Evolutionary conservation across 2,329 filamentous ascomycete genomes (phyloP).

Genomic region (Stagonosporopsis vannaccii): DNA sequence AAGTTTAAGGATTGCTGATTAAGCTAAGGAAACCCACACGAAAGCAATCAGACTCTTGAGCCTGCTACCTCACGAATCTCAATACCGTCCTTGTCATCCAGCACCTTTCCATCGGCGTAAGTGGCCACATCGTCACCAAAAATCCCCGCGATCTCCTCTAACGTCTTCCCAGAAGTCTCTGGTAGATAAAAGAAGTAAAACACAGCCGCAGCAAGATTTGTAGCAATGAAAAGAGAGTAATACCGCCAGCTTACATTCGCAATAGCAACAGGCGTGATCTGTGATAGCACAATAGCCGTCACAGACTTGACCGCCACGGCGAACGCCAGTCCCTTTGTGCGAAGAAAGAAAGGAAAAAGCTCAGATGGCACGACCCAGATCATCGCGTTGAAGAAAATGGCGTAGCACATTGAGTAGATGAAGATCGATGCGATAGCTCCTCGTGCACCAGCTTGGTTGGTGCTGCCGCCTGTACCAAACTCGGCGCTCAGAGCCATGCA

Average conservation of each 20-base stretch:
- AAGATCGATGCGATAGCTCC: neutral
- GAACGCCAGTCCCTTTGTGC: neutral
- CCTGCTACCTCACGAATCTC: neutral
- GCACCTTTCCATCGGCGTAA: neutral
- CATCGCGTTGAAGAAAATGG: neutral
- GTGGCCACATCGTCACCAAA: neutral
- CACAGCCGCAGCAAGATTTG: neutral
- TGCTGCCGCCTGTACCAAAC: neutral
- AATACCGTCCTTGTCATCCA: neutral
- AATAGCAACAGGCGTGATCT: neutral
- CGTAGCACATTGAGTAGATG: neutral
- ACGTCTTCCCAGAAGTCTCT: neutral
- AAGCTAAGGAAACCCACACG: neutral
- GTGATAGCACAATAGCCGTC: neutral
- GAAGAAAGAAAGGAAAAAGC: neutral
- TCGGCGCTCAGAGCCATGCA: neutral
- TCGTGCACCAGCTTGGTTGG: neutral
- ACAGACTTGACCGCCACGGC: neutral
- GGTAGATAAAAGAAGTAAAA: neutral
- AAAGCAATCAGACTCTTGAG: neutral
- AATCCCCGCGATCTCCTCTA: neutral
- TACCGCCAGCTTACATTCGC: neutral
- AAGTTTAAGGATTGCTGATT: too few relatives aligned
- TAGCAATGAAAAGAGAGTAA: neutral
- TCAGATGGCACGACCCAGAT: neutral